Conservation (phyloP, 306 rosid species). For the Dalbergia cultrata region DNA sequence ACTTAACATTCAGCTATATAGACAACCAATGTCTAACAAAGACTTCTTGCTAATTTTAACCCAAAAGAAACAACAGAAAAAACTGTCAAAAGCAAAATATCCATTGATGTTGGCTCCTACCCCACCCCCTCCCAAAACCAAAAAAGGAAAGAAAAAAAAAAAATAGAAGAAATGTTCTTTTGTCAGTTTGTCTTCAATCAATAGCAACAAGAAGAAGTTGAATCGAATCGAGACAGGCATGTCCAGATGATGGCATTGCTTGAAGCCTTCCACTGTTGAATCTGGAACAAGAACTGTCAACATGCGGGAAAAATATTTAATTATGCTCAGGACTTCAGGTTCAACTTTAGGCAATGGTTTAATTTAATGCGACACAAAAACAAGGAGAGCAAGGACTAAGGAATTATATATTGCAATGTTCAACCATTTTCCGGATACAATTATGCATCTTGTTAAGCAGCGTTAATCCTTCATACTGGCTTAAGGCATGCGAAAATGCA, state of each 20-base stretch:
- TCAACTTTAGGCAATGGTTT: neutral
- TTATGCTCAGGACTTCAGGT: slow-evolving; percentile 17
- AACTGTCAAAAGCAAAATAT: neutral
- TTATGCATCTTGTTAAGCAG: neutral
- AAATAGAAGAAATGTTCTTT: neutral
- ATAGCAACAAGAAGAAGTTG: slow-evolving; percentile 4
- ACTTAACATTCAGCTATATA: neutral
- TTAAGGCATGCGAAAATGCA: slow-evolving; percentile 18
- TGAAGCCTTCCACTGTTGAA: slow-evolving; percentile 12
- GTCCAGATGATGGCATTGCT: neutral
- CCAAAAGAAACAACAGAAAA: neutral
- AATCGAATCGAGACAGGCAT: neutral
- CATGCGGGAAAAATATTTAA: neutral
- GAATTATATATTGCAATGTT: slow-evolving; percentile 11
- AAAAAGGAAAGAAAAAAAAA: too few species aligned
- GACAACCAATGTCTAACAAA: slow-evolving; percentile 4
- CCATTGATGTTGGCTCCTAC: too few species aligned
- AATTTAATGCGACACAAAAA: neutral
- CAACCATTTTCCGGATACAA: neutral
- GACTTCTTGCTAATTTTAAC: neutral
- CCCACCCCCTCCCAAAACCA: too few species aligned
- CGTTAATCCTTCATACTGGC: neutral
- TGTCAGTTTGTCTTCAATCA: neutral
- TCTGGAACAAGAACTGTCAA: slow-evolving; percentile 16
- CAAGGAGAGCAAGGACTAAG: neutral